Base-by-base conservation (phyloP, 768 basidiomycete genomes). In the Mycena latifolia region DNA sequence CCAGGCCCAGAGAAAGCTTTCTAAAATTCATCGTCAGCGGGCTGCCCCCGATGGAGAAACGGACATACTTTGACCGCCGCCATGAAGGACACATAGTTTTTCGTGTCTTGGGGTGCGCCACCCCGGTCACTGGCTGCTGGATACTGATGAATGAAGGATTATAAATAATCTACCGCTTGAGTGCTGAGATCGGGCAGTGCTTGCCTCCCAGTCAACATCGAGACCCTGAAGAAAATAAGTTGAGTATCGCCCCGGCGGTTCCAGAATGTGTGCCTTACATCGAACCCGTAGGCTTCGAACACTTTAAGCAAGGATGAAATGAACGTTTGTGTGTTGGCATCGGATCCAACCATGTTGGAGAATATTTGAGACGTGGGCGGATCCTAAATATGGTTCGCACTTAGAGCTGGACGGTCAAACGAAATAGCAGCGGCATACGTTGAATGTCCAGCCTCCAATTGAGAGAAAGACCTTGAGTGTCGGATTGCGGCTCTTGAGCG, bases 81-180 rank as follows among this genome's bases (percentile, higher is more conserved):
- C 68, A 76, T 69, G 62, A 76, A 76, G 2, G 61, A 63, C 2
- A 70, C 67, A 50, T 71, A 74, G 51, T 71, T 73, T 39, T 63
- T 63, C n/a, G 54, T 73, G 54, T 76, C 75, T 2, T 62, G 69
- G 46, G 73, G 71, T 3, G 55, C 56, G 8, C 75, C 75, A 0
- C 72, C 72, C 18, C 75, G 69, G 56, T 76, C 63, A 24, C 24
- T 7, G 6, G 63, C 63, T 3, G n/a, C 63, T 22, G 63, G 63
- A n/a, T 64, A 64, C 48, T 61, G 28, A 11, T 14, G 5, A 39
- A 39, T 39, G 9, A 37, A 37, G 37, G 37, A 37, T 9, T 10
- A 17, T 37, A 7, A 37, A 14, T 15, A 17, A 15, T n/a, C n/a
- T n/a, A n/a, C n/a, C n/a, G 14, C 15, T 37, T 37, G 37, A 8